Base-by-base conservation (phyloP, 306 rosid species). In the Quercus alba region DNA sequence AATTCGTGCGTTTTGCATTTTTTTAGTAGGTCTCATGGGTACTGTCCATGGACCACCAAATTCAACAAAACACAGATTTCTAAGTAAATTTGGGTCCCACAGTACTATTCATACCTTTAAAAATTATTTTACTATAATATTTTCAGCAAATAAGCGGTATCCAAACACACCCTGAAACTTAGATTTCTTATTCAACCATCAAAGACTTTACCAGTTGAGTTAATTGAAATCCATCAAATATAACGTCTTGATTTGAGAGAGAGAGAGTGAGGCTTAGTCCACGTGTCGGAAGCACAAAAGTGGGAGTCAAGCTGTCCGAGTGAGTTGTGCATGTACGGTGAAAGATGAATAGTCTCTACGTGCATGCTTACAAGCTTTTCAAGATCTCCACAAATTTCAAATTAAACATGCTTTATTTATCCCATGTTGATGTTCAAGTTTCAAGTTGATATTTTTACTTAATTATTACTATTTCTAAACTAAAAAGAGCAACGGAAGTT, bases 321-420 rank as follows among this genome's bases (percentile, higher is more conserved):
- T 11, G 25, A 25, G 54, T 49, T 49, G 54, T 49, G 54, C 54
- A 49, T 49, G 17, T 49, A 58, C 64, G 13, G 67, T 2, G 33
- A 7, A 28, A 31, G 54, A 69, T 25, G 33, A 33, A 13, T 12
- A 56, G 25, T 55, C 19, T 6, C 35, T 56, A 68, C 78, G 81
- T 84, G 84, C 84, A 76, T 78, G 75, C 80, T 72, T 77, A 59
- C 31, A 79, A 57, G 54, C 61, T 28, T 58, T 30, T 0, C 25
- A 14, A 31, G n/a, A 6, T 4, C 23, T 23, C 44, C 70, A 46
- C 46, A 11, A 3, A 59, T 41, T 8, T 26, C 46, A 18, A 4
- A 59, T 41, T 41, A 41, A 81, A 54, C 21, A 67, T 75, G 67
- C 83, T 67, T 76, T 76, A 72, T 72, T 78, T 68, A 67, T 76